These are phyloP conservation scores for Pseudodiploospora longispora DNA, from an alignment of 2,329 filamentous ascomycete genomes.

Conservation along the genomic window DNA sequence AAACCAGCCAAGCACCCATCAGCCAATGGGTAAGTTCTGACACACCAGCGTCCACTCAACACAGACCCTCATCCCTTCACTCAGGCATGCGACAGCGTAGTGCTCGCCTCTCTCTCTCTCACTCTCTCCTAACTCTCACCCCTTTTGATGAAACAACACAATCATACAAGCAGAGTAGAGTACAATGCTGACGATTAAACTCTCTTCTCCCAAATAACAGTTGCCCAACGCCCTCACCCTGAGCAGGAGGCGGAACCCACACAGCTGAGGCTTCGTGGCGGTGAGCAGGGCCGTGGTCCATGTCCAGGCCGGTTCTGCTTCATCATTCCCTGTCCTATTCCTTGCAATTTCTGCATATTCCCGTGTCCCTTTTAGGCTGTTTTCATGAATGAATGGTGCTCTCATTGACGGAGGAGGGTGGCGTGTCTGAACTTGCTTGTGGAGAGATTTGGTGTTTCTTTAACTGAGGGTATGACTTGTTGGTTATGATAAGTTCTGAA, in stretches of 20 bases:
- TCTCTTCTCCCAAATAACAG: slow-evolving; percentile 1
- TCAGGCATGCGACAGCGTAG: no score
- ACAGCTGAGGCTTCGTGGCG: slow-evolving; percentile 20
- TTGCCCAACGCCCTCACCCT: slow-evolving; percentile 12
- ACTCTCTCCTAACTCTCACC: no score
- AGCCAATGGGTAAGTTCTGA: slow-evolving; percentile 5
- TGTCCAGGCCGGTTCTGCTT: slow-evolving; percentile 31
- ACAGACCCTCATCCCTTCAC: slow-evolving; percentile 1
- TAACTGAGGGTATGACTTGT: no score
- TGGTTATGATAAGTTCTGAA: no score
- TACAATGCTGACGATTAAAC: not conserved
- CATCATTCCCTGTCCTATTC: slow-evolving; percentile 29
- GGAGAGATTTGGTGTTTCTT: no score
- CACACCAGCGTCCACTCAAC: not conserved
- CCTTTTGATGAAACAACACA: no score
- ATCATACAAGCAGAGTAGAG: no score
- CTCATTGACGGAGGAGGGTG: no score
- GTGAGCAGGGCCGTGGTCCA: slow-evolving; percentile 11
- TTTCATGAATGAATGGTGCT: no score
- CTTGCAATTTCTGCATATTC: slow-evolving; percentile 26
- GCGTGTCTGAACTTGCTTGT: no score
- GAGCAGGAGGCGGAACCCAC: slow-evolving; percentile 4
- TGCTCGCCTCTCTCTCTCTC: no score
- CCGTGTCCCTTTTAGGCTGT: slow-evolving; percentile 16
- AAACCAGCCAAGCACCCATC: slow-evolving; percentile 5